phyloP scores from a whole-genome alignment of 768 basidiomycete genomes.

The Mycena haematopus region DNA sequence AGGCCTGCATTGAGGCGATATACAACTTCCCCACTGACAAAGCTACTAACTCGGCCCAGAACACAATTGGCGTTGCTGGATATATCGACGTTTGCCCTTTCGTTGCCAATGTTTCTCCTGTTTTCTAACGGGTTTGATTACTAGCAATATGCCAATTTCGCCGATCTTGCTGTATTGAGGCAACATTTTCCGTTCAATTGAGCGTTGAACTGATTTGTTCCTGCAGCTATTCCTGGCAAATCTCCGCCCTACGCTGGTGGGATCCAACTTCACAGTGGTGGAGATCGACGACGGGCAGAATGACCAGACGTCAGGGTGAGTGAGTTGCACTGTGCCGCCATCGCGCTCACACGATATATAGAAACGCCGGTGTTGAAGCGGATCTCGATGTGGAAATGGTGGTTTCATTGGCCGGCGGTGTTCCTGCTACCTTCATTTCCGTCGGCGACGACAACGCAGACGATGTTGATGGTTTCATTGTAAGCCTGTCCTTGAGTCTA shows the following conservation, averaged over 20 bases:
- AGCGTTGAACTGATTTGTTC: background rate
- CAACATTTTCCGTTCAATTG: background rate
- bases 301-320: conserved; percentile 24
- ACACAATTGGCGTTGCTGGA: conserved; percentile 40
- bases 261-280: conserved; percentile 28
- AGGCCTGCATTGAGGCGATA: conserved; percentile 18
- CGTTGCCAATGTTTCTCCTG: background rate
- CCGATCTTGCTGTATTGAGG: conserved; percentile 13
- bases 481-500: conserved; percentile 14
- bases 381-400: conserved; percentile 54
- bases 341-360: background rate
- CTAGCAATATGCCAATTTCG: conserved; percentile 39
- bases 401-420: conserved; percentile 40
- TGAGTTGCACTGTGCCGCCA: conserved; percentile 38
- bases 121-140: background rate
- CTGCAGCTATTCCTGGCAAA: conserved; percentile 29
- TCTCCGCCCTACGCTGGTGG: conserved; percentile 19
- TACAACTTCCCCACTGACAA: conserved; percentile 19
- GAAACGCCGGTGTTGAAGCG: conserved; percentile 40
- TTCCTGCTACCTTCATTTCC: conserved; percentile 45
- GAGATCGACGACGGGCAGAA: conserved; percentile 34
- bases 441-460: conserved; percentile 9
- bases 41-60: conserved; percentile 23
- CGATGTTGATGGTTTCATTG: conserved; percentile 18
- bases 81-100: conserved; percentile 31